Percentiles rank a stretch among this genome's conserved stretches.
These are phyloP conservation scores for Grosmannia huntii DNA, from an alignment of 2,329 filamentous ascomycete genomes.

Conservation along the genomic window DNA sequence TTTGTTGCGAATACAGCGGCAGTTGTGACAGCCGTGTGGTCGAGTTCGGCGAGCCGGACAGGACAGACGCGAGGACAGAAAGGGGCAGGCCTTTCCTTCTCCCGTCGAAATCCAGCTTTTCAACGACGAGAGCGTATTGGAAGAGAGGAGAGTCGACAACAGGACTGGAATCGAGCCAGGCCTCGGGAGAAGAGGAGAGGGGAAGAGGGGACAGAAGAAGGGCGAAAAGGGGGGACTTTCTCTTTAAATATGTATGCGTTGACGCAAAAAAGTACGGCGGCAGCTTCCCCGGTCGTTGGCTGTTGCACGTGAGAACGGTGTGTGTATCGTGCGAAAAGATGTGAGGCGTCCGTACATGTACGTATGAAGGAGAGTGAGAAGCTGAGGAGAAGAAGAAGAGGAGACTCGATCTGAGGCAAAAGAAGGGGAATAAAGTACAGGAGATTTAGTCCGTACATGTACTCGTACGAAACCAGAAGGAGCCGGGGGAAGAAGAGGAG, in stretches of 20 bases:
- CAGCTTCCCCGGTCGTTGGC: no score
- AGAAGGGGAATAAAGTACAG: no score
- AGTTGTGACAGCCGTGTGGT: background rate
- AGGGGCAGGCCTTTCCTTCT: conserved; percentile 3
- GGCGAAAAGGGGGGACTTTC: background rate
- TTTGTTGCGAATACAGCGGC: background rate
- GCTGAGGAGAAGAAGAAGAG: no score
- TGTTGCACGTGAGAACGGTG: background rate
- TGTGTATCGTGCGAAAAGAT: no score
- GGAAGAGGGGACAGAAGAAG: background rate
- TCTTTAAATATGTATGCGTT: background rate
- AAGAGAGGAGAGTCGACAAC: background rate
- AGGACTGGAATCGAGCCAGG: background rate
- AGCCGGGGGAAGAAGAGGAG: no score
- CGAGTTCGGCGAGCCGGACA: background rate
- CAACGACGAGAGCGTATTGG: background rate
- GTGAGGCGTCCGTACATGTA: no score
- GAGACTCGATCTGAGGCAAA: no score
- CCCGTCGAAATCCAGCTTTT: conserved; percentile 3
- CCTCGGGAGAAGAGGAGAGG: background rate
- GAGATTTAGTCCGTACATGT: no score
- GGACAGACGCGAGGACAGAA: background rate
- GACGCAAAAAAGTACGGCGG: background rate
- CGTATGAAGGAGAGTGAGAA: no score
- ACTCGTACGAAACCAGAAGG: no score